These are phyloP conservation scores for Coemansia sp. DNA, from an alignment of 192 early-diverging fungal species.

Conservation along the genomic window DNA sequence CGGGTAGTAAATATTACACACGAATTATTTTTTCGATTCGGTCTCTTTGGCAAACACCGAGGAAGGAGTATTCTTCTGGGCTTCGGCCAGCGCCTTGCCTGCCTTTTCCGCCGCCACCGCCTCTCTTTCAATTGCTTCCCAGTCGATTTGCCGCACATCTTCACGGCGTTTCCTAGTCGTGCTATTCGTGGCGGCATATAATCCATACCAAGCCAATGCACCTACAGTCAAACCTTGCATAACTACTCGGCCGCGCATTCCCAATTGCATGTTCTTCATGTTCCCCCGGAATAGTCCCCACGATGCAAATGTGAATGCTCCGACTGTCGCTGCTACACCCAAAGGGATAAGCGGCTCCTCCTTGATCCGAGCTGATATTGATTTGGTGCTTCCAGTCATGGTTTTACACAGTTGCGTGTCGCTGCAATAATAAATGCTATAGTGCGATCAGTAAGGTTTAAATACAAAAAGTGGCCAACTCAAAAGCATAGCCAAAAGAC, in stretches of 20 bases:
- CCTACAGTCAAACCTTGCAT: conserved; percentile 47
- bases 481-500: too few species aligned
- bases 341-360: conserved; percentile 48
- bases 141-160: conserved; percentile 41
- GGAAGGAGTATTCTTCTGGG: background rate
- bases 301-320: conserved; percentile 42
- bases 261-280: conserved; percentile 30
- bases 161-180: conserved; percentile 1
- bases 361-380: conserved; percentile 27
- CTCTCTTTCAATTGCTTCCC: conserved; percentile 43
- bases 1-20: background rate
- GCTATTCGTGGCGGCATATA: conserved; percentile 7
- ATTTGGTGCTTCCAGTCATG: conserved; percentile 16
- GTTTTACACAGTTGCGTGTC: background rate
- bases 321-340: conserved; percentile 33
- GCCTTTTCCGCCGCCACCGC: conserved; percentile 27
- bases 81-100: conserved; percentile 3
- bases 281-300: conserved; percentile 32
- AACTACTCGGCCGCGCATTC: conserved; percentile 48
- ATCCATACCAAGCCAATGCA: conserved; percentile 32
- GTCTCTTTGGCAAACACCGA: conserved; percentile 8
- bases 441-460: background rate
- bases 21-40: conserved; percentile 13
- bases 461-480: too few species aligned
- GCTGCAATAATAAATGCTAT: background rate